phyloP scores from a whole-genome alignment of 768 basidiomycete species.

The Podaxis rugospora region DNA sequence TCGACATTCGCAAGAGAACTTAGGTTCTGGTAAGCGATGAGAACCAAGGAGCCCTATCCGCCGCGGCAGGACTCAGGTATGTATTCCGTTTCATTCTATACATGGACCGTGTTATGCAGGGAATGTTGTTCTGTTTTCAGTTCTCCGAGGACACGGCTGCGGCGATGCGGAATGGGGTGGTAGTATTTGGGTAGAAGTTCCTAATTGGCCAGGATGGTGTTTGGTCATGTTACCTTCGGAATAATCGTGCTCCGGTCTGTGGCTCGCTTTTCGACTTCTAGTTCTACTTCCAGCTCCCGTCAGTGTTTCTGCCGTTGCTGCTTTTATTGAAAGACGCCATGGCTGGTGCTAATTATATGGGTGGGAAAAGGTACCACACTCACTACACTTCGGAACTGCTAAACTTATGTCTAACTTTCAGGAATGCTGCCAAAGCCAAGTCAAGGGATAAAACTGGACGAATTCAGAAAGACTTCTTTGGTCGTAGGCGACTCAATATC shows the following conservation, averaged over 20 bases:
- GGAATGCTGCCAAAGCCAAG: conserved; percentile 55
- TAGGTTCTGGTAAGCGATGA: not conserved
- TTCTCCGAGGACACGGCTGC: not conserved
- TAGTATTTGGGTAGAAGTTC: not conserved
- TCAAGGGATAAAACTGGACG: conserved; percentile 52
- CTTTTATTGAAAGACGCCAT: conserved; percentile 25
- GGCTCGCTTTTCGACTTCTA: not conserved
- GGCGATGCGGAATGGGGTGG: not conserved
- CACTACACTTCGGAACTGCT: not conserved
- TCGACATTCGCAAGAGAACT: not conserved
- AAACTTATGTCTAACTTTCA: conserved; percentile 19
- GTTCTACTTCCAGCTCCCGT: not conserved
- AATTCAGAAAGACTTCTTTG: conserved; percentile 57
- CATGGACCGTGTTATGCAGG: not conserved
- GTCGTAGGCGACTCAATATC: conserved; percentile 53
- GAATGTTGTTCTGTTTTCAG: not conserved
- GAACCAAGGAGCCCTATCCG: not conserved
- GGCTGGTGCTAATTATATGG: conserved; percentile 75
- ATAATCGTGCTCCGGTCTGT: not conserved
- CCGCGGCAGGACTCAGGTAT: not conserved
- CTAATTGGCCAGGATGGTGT: not conserved
- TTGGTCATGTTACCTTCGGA: conserved; percentile 5
- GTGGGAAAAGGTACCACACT: conserved; percentile 52
- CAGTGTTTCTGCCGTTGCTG: no score
- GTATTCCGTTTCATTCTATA: not conserved